Evolutionary conservation across 1,139 yeast genomes (phyloP).

Genomic region (Candida freyschussii): DNA sequence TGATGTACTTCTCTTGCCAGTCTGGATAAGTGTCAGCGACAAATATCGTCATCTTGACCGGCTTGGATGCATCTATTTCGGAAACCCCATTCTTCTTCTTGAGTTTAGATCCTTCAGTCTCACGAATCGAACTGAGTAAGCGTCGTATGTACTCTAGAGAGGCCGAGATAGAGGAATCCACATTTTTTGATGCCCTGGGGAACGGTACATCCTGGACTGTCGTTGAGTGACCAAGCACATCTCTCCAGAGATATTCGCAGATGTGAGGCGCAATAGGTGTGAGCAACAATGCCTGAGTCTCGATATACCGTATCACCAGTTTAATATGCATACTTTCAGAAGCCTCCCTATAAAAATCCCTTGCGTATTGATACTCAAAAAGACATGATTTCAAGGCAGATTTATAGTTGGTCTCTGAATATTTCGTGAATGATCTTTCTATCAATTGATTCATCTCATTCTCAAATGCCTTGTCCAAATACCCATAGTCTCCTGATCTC

Average conservation of each 20-base stretch:
- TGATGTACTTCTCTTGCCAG: constrained; percentile 91
- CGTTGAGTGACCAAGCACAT: constrained; percentile 55
- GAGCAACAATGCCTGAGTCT: constrained; percentile 74
- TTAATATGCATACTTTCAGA: constrained; percentile 74
- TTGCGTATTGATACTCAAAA: constrained; percentile 89
- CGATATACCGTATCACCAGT: constrained; percentile 75
- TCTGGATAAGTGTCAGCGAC: constrained; percentile 86
- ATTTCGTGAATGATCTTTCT: constrained; percentile 66
- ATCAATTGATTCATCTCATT: constrained; percentile 87
- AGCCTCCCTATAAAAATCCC: constrained; percentile 94
- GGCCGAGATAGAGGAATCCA: constrained; percentile 56
- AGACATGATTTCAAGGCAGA: constrained; percentile 85
- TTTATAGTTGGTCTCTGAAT: constrained; percentile 73
- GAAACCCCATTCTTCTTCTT: constrained; percentile 82
- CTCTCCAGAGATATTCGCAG: constrained; percentile 85
- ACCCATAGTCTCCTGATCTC: constrained; percentile 66
- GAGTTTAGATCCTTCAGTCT: constrained; percentile 80
- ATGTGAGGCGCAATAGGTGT: constrained; percentile 97
- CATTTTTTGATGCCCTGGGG: constrained; percentile 69
- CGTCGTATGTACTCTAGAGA: constrained; percentile 75
- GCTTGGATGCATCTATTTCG: constrained; percentile 65
- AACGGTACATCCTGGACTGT: constrained; percentile 72
- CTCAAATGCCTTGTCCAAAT: constrained; percentile 86
- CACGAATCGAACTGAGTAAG: constrained; percentile 81
- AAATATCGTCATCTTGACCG: constrained; percentile 67